Evolutionary conservation across 352 stramenopile species (phyloP).

Genomic region (Globisporangium cederbergense): DNA sequence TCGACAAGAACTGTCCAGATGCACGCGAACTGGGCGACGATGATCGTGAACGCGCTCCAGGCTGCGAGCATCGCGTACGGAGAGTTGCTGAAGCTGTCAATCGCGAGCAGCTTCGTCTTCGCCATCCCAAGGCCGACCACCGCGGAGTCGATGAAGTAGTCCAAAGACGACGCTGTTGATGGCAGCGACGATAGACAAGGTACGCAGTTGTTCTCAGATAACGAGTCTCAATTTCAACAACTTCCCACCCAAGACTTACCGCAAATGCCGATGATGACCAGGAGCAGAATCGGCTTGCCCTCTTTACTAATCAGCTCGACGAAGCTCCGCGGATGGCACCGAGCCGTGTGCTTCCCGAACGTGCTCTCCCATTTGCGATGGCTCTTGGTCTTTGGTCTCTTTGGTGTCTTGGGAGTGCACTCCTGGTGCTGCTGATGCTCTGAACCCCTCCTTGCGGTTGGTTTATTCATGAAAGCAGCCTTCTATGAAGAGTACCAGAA

Average conservation of each 20-base stretch:
- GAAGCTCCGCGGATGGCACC: constrained; percentile 32
- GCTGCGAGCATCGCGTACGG: constrained; percentile 21
- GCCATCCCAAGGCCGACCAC: constrained; percentile 21
- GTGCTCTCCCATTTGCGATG: constrained; percentile 48
- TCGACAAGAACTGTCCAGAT: constrained; percentile 45
- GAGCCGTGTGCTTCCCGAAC: constrained; percentile 27
- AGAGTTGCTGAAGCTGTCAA: constrained; percentile 16
- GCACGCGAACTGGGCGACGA: constrained; percentile 31
- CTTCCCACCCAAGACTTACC: constrained; percentile 23
- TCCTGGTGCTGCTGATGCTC: constrained; percentile 5
- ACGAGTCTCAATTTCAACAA: neutral
- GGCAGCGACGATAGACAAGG: neutral
- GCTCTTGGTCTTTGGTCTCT: constrained; percentile 29
- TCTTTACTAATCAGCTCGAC: constrained; percentile 47
- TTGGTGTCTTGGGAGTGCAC: neutral
- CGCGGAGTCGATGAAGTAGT: constrained; percentile 41
- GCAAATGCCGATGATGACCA: constrained; percentile 44
- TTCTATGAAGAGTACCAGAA: neutral
- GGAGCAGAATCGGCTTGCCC: constrained; percentile 47
- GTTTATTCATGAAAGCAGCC: constrained; percentile 2
- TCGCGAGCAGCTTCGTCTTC: constrained; percentile 18
- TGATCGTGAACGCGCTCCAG: constrained; percentile 36
- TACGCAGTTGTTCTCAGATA: neutral
- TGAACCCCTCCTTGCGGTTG: neutral
- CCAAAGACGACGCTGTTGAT: constrained; percentile 41